Base-by-base conservation (phyloP, 345 rosid genomes). In the Salix viminalis region DNA sequence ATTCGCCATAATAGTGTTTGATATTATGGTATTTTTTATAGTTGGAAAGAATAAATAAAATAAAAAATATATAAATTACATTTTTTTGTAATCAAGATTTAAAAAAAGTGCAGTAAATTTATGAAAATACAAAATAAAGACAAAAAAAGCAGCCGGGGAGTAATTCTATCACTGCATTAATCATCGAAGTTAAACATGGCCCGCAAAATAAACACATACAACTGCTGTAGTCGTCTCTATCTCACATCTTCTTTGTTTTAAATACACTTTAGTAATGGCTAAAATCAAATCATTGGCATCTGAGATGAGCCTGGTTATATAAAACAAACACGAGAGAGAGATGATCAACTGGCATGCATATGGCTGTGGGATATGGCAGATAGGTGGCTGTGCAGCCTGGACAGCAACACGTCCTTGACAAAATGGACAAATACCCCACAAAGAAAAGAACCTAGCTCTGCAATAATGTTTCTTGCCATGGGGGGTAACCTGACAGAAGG, bases 381-480 rank as follows among this genome's bases (percentile, higher is more conserved):
- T 32, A 23, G 71, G 52, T 26, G 24, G 36, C 36, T 37, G 32
- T 18, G 48, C 12, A 56, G 19, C 50, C 26, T 56, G 48, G 76
- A 78, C 42, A 71, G 26, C 48, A 72, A 78, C 81, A 66, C 34
- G 28, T 66, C 76, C 67, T 37, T 72, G 56, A 65, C 72, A 78
- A 50, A 78, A 65, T 54, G 72, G 71, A 67, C 54, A 37, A 8
- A 52, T 72, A 30, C 71, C 76, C 76, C 72, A 78, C 76, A 28
- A 24, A 34, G 81, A 72, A 32, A 66, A 46, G 46, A 56, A 44
- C 61, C 81, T 12, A 2, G 50, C 50, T 21, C 34, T 30, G 54
- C 72, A 13, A 74, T 48, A 26, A 74, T 46, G 65, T 41, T 44
- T 46, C 62, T 74, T 23, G 70, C 46, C 62, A 74, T 30, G 2